Conservation (phyloP, 176 grass and related monocot species). For the Avena eriantha region DNA sequence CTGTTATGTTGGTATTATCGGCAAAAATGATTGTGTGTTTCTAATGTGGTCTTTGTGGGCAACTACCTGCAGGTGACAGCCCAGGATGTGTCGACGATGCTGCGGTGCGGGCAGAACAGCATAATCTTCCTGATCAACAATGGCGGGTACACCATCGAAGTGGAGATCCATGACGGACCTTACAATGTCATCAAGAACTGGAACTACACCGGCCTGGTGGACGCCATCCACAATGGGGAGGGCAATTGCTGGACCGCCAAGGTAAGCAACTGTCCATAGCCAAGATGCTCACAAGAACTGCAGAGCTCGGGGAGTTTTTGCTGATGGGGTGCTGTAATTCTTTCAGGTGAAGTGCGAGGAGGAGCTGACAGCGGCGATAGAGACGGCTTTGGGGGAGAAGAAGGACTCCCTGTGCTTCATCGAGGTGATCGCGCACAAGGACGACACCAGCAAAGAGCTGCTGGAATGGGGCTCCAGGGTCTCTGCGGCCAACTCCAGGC, state of each 20-base stretch:
- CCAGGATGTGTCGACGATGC: background rate
- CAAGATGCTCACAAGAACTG: too few relatives aligned
- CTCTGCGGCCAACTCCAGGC: slow-evolving; percentile 61
- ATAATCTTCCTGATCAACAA: slow-evolving; percentile 12
- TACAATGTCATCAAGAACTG: slow-evolving; percentile 11
- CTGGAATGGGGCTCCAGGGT: slow-evolving; percentile 78
- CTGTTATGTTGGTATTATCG: background rate
- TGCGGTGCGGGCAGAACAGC: background rate
- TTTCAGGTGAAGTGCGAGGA: slow-evolving; percentile 36
- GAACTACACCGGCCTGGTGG: slow-evolving; percentile 2
- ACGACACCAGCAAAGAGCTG: slow-evolving; percentile 77
- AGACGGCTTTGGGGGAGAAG: slow-evolving; percentile 1
- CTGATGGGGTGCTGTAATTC: background rate
- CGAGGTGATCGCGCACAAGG: slow-evolving; percentile 53
- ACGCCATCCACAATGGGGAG: background rate
- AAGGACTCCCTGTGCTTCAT: slow-evolving; percentile 48
- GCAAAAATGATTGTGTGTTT: background rate
- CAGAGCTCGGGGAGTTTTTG: too few relatives aligned
- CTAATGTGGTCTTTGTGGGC: background rate
- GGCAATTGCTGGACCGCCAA: too few relatives aligned
- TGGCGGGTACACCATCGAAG: slow-evolving; percentile 4
- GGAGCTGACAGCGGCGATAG: slow-evolving; percentile 40
- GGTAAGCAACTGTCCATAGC: too few relatives aligned
- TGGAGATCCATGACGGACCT: slow-evolving; percentile 2
- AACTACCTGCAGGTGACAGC: slow-evolving; percentile 9